phyloP scores from a whole-genome alignment of 805 yeast genomes.

The Nakazawaea siamensis region DNA sequence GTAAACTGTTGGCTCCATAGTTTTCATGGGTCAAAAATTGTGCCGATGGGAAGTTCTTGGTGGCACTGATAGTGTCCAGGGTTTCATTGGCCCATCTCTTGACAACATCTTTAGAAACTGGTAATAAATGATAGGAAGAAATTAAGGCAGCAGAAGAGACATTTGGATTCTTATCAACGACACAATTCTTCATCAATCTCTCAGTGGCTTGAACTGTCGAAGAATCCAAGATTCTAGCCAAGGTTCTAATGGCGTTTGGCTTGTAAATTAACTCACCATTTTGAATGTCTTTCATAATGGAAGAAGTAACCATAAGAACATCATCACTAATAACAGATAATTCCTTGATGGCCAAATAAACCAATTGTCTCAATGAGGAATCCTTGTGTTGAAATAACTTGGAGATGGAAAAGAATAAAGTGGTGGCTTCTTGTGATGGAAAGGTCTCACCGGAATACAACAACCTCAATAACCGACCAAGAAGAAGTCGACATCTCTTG shows the following conservation, averaged over 20 bases:
- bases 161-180: constrained; percentile 83
- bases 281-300: constrained; percentile 97
- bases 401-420: constrained; percentile 86
- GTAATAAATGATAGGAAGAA: constrained; percentile 82
- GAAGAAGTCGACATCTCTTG: constrained; percentile 72
- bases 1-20: constrained; percentile 45
- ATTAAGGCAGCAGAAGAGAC: constrained; percentile 92
- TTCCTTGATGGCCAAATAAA: constrained; percentile 90
- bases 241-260: constrained; percentile 91
- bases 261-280: constrained; percentile 77
- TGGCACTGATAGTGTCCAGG: constrained; percentile 75
- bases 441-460: constrained; percentile 81
- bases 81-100: constrained; percentile 92
- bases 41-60: constrained; percentile 41
- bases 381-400: constrained; percentile 92
- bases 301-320: constrained; percentile 94
- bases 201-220: constrained; percentile 90
- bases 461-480: constrained; percentile 77
- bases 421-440: constrained; percentile 84
- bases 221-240: constrained; percentile 83
- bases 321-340: constrained; percentile 79
- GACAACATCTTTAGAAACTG: constrained; percentile 85
- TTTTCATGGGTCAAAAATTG: constrained; percentile 47
- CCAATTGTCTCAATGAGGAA: constrained; percentile 82
- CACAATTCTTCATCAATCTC: constrained; percentile 83